phyloP scores from a whole-genome alignment of 805 yeast species.

The Saccharomycopsis fermentans region DNA sequence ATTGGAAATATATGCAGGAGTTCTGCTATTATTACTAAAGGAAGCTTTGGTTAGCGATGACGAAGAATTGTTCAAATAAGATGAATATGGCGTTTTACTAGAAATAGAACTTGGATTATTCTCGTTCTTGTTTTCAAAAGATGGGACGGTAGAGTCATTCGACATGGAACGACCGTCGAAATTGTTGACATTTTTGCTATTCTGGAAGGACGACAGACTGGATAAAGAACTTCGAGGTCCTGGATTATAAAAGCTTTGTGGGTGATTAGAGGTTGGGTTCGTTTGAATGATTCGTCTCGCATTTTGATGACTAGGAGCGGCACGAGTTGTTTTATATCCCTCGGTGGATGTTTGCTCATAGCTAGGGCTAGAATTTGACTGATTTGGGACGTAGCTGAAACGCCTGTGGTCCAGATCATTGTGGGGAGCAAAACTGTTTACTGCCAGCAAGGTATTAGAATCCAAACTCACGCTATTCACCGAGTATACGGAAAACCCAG shows the following conservation, averaged over 20 bases:
- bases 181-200: background rate
- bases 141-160: background rate
- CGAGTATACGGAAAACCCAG: background rate
- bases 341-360: background rate
- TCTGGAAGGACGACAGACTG: background rate
- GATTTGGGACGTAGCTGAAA: background rate
- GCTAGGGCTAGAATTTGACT: background rate
- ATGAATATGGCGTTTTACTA: background rate
- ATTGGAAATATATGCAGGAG: background rate
- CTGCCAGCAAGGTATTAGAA: background rate
- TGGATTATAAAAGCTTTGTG: background rate
- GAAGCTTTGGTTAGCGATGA: background rate
- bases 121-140: background rate
- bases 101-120: background rate
- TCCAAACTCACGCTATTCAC: background rate
- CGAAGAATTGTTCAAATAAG: background rate
- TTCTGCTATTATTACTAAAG: background rate
- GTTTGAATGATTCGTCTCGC: background rate
- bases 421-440: background rate
- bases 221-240: background rate
- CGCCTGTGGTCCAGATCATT: background rate
- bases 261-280: background rate
- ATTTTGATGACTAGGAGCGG: background rate
- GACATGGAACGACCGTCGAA: background rate
- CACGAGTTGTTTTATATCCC: background rate